phyloP scores from a whole-genome alignment of 2,329 filamentous ascomycete species.

The Claviceps monticola region DNA sequence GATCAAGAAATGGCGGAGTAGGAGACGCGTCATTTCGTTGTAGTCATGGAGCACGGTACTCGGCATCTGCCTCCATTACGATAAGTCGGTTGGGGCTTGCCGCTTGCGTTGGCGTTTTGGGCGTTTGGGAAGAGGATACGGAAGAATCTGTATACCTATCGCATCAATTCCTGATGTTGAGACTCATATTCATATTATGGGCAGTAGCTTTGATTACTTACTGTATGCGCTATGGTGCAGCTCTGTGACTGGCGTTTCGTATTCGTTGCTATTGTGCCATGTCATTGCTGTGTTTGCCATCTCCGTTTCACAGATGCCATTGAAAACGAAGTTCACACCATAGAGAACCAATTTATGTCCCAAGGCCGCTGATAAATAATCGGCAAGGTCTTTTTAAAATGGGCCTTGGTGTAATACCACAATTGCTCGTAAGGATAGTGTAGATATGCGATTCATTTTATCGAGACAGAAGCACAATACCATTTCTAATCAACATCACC shows the following conservation, averaged over 20 bases:
- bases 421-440: neutral
- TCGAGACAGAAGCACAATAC: neutral
- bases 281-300: neutral
- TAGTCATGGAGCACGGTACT: neutral
- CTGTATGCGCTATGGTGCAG: neutral
- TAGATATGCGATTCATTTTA: neutral
- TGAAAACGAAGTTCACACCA: neutral
- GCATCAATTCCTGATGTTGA: neutral
- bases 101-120: slow-evolving; percentile 6
- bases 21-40: neutral
- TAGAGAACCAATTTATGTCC: neutral
- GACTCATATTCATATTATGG: neutral
- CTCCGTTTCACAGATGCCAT: neutral
- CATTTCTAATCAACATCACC: neutral
- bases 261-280: neutral
- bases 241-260: neutral
- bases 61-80: neutral
- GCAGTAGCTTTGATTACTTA: neutral
- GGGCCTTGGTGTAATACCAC: no score
- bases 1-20: slow-evolving; percentile 44
- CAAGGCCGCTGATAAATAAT: no score
- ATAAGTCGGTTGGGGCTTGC: no score
- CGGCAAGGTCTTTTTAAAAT: no score
- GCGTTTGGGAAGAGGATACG: slow-evolving; percentile 1
- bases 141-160: neutral